A percentile compares a stretch with the other conserved stretches of the same genome.
phyloP scores from a whole-genome alignment of 2,329 filamentous ascomycete genomes.

The Aphanocladium album region DNA sequence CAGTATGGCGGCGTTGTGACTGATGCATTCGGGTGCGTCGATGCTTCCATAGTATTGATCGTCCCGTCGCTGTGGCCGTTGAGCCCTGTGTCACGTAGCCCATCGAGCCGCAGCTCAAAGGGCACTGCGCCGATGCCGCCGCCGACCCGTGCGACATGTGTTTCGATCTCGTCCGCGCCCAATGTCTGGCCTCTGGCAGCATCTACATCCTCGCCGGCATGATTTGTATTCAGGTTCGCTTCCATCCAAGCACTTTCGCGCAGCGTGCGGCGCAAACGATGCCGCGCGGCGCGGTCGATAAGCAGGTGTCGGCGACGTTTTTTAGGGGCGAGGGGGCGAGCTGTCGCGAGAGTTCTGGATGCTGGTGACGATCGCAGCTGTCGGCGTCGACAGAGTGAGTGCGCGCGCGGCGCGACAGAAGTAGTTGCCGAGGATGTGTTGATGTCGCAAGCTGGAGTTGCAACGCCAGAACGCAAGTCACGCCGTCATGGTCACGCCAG shows the following conservation, averaged over 20 bases:
- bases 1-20: conserved; percentile 42
- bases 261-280: neutral
- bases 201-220: neutral
- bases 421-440: too few species aligned
- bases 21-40: conserved; percentile 24
- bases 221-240: neutral
- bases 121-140: neutral
- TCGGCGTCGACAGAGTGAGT: neutral
- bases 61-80: neutral
- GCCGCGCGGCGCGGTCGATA: neutral
- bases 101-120: neutral
- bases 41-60: conserved; percentile 19
- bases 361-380: neutral
- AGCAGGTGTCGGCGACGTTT: neutral
- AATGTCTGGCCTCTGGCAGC: neutral
- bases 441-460: neutral
- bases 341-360: neutral
- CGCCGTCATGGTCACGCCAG: neutral
- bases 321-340: neutral
- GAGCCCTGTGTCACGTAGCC: neutral
- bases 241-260: neutral
- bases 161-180: neutral
- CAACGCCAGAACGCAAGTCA: neutral
- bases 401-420: neutral
- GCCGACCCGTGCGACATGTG: neutral